A percentile compares a stretch with the other conserved stretches of the same genome.
These are phyloP conservation scores for Colletotrichum graminicola DNA, from an alignment of 2,329 filamentous ascomycete species.

Conservation along the genomic window DNA sequence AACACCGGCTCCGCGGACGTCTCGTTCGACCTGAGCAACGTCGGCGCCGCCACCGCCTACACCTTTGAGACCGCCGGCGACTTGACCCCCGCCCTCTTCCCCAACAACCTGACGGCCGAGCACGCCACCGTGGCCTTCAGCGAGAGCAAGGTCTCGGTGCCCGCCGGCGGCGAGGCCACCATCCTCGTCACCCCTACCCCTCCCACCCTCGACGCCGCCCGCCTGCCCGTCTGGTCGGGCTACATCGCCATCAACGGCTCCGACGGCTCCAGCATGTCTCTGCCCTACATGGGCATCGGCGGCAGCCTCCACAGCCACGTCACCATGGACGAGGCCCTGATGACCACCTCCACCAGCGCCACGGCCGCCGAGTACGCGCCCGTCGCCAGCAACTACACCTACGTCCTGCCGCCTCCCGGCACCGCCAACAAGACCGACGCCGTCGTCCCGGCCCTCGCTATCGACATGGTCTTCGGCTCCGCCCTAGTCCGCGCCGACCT, in stretches of 20 bases:
- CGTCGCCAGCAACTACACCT: conserved; percentile 53
- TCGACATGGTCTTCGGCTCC: conserved; percentile 60
- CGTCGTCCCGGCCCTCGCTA: conserved; percentile 55
- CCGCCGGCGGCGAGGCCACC: conserved; percentile 56
- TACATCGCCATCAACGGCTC: conserved; percentile 57
- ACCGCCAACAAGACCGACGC: conserved; percentile 48
- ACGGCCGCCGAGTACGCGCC: conserved; percentile 40
- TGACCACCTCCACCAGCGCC: conserved; percentile 53
- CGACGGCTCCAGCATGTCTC: conserved; percentile 52
- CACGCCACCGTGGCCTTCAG: conserved; percentile 59
- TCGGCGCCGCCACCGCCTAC: conserved; percentile 66
- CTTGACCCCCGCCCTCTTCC: conserved; percentile 57
- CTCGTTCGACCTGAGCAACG: conserved; percentile 65
- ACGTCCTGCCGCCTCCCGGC: conserved; percentile 57
- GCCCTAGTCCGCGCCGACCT: conserved; percentile 59
- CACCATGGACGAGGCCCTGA: conserved; percentile 53
- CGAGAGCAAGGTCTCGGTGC: conserved; percentile 58
- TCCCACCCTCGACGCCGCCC: conserved; percentile 52
- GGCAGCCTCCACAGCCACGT: conserved; percentile 53
- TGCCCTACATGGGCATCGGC: conserved; percentile 57
- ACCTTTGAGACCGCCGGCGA: conserved; percentile 56
- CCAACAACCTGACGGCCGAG: conserved; percentile 57
- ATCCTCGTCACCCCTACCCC: conserved; percentile 60
- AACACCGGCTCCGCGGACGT: conserved; percentile 64
- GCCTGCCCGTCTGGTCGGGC: conserved; percentile 58